Evolutionary conservation across 495 filamentous ascomycete genomes (phyloP).

Genomic region (Penicillium coprophilum): DNA sequence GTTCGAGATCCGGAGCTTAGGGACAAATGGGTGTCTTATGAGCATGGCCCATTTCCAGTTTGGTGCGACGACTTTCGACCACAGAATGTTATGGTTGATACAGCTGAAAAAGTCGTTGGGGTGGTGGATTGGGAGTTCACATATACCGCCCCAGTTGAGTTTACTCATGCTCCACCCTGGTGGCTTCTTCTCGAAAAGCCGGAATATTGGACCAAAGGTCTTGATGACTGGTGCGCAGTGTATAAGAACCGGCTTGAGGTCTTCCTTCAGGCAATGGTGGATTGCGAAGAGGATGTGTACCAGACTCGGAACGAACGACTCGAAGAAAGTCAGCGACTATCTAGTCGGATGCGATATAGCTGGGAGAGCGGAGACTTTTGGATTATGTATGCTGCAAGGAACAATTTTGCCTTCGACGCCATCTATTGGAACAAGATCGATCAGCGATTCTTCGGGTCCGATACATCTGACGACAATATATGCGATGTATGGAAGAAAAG

Average conservation of each 20-base stretch:
- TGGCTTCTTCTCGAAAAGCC: conserved; percentile 16
- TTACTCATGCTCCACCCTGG: conserved; percentile 15
- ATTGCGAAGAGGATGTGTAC: neutral
- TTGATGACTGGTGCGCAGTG: neutral
- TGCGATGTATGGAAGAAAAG: no score
- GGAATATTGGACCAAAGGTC: conserved; percentile 4
- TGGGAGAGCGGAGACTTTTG: neutral
- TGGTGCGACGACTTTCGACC: conserved; percentile 33
- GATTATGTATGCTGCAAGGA: neutral
- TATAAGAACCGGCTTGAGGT: no score
- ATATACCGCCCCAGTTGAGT: conserved; percentile 15
- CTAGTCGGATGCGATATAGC: neutral
- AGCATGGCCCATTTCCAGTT: no score
- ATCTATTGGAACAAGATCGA: neutral
- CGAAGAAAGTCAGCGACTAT: neutral
- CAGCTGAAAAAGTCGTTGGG: conserved; percentile 6
- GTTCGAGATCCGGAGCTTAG: no score
- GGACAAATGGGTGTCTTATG: no score
- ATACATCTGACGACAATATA: no score
- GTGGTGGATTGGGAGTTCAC: conserved; percentile 19
- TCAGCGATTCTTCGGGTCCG: neutral
- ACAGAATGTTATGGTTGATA: conserved; percentile 28
- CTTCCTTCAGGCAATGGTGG: neutral
- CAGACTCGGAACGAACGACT: neutral
- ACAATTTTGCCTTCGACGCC: neutral